phyloP scores from a whole-genome alignment of 306 rosid species.

The Cucurbita moschata region DNA sequence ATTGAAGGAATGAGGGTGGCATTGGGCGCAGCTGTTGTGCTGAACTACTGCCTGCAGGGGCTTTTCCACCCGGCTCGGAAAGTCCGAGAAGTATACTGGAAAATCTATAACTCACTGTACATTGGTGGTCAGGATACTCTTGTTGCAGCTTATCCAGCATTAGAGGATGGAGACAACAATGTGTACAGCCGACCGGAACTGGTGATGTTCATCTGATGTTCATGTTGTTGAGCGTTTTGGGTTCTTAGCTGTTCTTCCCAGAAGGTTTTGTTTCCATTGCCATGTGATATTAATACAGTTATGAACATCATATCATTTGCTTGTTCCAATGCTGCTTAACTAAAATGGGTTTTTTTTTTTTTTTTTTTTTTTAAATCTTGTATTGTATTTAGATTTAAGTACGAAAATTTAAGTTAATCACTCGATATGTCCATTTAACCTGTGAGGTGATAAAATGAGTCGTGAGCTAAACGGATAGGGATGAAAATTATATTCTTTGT shows the following conservation, averaged over 20 bases:
- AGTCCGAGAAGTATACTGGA: conserved; percentile 76
- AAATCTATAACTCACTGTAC: conserved; percentile 55
- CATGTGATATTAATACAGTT: conserved; percentile 1
- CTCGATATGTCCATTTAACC: no score
- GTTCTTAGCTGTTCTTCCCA: neutral
- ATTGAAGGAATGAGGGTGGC: conserved; percentile 98
- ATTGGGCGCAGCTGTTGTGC: conserved; percentile 72
- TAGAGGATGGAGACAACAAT: conserved; percentile 52
- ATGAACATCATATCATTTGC: neutral
- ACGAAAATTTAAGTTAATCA: no score
- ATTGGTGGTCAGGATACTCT: conserved; percentile 73
- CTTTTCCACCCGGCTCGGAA: conserved; percentile 69
- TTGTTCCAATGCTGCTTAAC: neutral
- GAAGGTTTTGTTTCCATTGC: neutral
- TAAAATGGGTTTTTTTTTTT: no score
- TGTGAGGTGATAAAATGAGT: no score
- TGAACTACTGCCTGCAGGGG: conserved; percentile 69
- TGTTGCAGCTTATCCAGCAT: conserved; percentile 48
- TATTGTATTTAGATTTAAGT: no score
- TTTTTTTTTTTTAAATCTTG: no score
- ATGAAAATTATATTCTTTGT: no score
- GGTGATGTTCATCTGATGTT: conserved; percentile 32
- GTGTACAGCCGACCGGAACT: conserved; percentile 49
- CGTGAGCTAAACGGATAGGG: no score
- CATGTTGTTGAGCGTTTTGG: neutral